Conservation (phyloP, 768 basidiomycete species). For the Dioszegia hungarica region DNA sequence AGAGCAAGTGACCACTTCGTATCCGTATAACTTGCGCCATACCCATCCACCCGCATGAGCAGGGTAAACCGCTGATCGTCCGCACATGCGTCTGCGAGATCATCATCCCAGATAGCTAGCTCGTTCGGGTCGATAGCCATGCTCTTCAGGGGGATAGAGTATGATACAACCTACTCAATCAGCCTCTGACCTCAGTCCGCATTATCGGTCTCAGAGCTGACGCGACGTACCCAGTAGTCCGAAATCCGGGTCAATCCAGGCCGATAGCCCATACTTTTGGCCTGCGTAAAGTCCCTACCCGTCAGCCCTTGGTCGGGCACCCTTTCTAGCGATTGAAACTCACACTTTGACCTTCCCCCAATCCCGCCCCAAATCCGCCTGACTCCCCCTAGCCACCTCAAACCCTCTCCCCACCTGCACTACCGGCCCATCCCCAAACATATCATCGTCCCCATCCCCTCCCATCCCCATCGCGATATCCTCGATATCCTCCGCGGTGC, state of each 20-base stretch:
- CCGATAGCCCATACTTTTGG: conserved; percentile 21
- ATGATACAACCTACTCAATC: conserved; percentile 25
- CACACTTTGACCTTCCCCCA: conserved; percentile 20
- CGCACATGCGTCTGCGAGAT: conserved; percentile 28
- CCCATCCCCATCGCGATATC: background rate
- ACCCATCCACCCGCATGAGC: conserved; percentile 16
- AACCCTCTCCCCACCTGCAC: conserved; percentile 12
- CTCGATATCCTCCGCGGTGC: conserved; percentile 2
- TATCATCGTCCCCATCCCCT: conserved; percentile 23
- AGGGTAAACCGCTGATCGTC: conserved; percentile 23
- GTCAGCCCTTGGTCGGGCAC: too few relatives aligned
- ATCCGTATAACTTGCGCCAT: conserved; percentile 16
- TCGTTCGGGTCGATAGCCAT: conserved; percentile 29
- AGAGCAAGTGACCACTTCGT: conserved; percentile 20
- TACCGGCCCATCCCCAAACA: background rate
- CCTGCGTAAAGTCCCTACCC: conserved; percentile 27
- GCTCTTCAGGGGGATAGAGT: conserved; percentile 29
- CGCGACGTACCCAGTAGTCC: conserved; percentile 31
- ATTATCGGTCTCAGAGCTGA: background rate
- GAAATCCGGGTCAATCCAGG: conserved; percentile 29
- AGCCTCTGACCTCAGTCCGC: conserved; percentile 6
- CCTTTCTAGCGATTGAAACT: background rate
- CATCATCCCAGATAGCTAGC: conserved; percentile 37
- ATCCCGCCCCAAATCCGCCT: conserved; percentile 3
- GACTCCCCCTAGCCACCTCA: conserved; percentile 13